Evolutionary conservation across 176 grass and related monocot genomes (phyloP).

Genomic region (Carex parvula): DNA sequence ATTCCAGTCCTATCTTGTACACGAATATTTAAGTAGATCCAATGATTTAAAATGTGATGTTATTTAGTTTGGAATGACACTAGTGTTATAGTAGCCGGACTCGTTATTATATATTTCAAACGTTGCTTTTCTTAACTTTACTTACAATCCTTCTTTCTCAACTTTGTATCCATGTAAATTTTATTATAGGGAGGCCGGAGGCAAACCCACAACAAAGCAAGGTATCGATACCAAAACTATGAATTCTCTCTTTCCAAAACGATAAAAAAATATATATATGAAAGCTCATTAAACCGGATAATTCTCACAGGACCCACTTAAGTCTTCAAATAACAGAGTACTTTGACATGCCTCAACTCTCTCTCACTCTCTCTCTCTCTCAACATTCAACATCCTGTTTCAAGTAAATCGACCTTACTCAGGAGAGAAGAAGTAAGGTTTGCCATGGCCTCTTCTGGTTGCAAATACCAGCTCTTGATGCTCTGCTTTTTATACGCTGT

Average conservation of each 20-base stretch:
- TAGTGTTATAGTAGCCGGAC: no score
- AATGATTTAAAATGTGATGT: no score
- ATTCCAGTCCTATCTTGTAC: no score
- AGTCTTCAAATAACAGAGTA: neutral
- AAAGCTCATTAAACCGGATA: constrained; percentile 2
- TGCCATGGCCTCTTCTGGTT: neutral
- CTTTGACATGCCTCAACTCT: neutral
- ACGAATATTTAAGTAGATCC: no score
- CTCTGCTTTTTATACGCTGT: constrained; percentile 11
- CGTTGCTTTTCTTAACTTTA: constrained; percentile 9
- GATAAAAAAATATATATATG: neutral
- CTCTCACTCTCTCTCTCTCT: constrained; percentile 12
- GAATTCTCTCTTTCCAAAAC: neutral
- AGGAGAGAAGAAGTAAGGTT: no score
- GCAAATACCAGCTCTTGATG: neutral
- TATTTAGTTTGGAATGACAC: no score
- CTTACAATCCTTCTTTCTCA: constrained; percentile 14
- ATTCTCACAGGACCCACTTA: constrained; percentile 21
- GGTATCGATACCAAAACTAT: constrained; percentile 47
- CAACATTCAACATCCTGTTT: neutral
- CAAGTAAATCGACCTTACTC: neutral
- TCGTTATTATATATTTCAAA: neutral
- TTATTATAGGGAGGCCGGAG: constrained; percentile 13
- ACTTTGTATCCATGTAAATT: neutral
- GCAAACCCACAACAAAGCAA: constrained; percentile 63